Conservation (phyloP, 805 yeast species). For the Pichia ethanolica region DNA sequence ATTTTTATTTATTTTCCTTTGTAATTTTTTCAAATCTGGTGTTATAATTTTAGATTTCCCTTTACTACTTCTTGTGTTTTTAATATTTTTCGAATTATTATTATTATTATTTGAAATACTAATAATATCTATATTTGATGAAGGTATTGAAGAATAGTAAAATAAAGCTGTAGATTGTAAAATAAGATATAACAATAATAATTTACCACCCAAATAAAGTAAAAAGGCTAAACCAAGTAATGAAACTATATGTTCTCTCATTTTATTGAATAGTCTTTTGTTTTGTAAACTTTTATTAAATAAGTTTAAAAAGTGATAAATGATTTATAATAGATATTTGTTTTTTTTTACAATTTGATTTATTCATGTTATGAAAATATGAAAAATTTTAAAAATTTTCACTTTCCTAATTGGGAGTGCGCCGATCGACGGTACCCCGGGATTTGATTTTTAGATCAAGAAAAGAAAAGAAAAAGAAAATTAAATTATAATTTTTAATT, state of each 20-base stretch:
- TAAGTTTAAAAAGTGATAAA: too few relatives aligned
- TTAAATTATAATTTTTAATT: too few relatives aligned
- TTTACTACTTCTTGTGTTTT: background rate
- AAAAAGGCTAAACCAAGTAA: background rate
- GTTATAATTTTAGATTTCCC: constrained; percentile 1
- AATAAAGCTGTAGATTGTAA: background rate
- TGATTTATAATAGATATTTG: too few relatives aligned
- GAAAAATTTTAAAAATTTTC: too few relatives aligned
- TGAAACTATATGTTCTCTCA: constrained; percentile 3
- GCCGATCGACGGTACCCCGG: too few relatives aligned
- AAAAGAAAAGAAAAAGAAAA: too few relatives aligned
- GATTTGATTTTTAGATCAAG: too few relatives aligned
- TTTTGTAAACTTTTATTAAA: too few relatives aligned
- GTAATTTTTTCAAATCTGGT: constrained; percentile 2
- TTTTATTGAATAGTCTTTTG: background rate
- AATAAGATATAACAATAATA: background rate
- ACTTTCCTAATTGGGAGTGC: too few relatives aligned
- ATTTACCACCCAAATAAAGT: constrained; percentile 4
- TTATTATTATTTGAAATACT: background rate
- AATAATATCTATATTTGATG: too few relatives aligned
- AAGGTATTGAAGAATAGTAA: constrained; percentile 1
- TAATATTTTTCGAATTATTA: background rate
- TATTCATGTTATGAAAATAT: too few relatives aligned
- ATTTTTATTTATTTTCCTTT: background rate
- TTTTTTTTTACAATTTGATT: too few relatives aligned